phyloP scores from a whole-genome alignment of 2,329 filamentous ascomycete species.

The Colletotrichum paranaense region DNA sequence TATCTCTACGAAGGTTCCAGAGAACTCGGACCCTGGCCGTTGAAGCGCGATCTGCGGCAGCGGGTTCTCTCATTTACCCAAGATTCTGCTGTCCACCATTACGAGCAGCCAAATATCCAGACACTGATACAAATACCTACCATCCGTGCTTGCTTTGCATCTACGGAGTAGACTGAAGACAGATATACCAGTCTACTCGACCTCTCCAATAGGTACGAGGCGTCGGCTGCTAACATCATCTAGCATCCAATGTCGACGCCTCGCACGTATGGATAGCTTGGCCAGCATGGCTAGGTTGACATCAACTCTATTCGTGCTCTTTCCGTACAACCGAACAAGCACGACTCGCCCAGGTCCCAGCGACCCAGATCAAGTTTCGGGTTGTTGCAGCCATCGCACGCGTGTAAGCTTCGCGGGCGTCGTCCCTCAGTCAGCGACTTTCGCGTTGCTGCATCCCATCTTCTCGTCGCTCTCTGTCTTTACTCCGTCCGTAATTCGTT shows the following conservation, averaged over 20 bases:
- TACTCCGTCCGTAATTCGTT: background rate
- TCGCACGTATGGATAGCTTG: background rate
- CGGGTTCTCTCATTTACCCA: conserved; percentile 9
- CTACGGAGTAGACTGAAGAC: background rate
- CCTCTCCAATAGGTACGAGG: background rate
- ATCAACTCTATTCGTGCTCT: background rate
- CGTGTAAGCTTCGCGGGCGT: conserved; percentile 6
- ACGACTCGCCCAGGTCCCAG: conserved; percentile 12
- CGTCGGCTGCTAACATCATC: conserved; percentile 7
- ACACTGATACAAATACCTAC: background rate
- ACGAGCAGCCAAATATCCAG: conserved; percentile 9
- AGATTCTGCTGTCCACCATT: conserved; percentile 12
- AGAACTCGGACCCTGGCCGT: conserved; percentile 6
- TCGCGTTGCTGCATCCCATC: conserved; percentile 2
- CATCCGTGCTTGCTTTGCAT: background rate
- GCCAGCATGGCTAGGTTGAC: background rate
- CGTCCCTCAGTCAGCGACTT: conserved; percentile 4
- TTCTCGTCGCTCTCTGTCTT: background rate
- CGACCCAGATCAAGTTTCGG: conserved; percentile 13
- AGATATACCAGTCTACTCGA: background rate
- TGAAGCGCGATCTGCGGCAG: background rate
- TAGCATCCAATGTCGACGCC: conserved; percentile 2
- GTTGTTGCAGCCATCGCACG: conserved; percentile 13
- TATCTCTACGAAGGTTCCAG: background rate
- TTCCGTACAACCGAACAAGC: background rate